Conservation (phyloP, 148 eudicot species). For the Vaccinium darrowii region DNA sequence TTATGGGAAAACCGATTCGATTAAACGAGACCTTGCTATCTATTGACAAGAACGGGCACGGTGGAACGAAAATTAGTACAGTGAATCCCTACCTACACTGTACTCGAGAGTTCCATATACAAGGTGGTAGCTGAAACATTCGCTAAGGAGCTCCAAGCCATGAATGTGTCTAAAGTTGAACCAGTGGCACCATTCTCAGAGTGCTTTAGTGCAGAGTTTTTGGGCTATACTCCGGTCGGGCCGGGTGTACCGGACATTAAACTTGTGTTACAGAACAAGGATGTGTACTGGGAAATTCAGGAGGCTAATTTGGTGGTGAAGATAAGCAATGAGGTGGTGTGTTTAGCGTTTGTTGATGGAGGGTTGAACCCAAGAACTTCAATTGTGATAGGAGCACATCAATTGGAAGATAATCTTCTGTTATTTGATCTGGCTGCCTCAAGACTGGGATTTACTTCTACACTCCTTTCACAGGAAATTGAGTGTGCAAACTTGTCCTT, state of each 20-base stretch:
- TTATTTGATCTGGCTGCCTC: not conserved
- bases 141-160: not conserved
- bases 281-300: conserved; percentile 9
- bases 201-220: conserved; percentile 16
- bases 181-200: conserved; percentile 15
- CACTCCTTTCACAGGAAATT: no score
- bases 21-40: conserved; percentile 21
- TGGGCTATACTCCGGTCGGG: conserved; percentile 1
- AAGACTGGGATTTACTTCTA: not conserved
- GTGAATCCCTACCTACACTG: conserved; percentile 15
- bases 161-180: not conserved
- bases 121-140: conserved; percentile 9
- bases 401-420: not conserved
- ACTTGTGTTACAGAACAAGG: conserved; percentile 13
- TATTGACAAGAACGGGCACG: conserved; percentile 25
- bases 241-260: conserved; percentile 8
- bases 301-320: conserved; percentile 17
- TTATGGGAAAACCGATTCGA: conserved; percentile 17
- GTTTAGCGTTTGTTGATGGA: conserved; percentile 18
- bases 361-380: conserved; percentile 20
- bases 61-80: conserved; percentile 54
- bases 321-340: conserved; percentile 4
- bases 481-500: no score
- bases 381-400: conserved; percentile 23
- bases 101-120: conserved; percentile 19